These are phyloP conservation scores for Populus nigra DNA, from an alignment of 345 rosid genomes.

Conservation along the genomic window DNA sequence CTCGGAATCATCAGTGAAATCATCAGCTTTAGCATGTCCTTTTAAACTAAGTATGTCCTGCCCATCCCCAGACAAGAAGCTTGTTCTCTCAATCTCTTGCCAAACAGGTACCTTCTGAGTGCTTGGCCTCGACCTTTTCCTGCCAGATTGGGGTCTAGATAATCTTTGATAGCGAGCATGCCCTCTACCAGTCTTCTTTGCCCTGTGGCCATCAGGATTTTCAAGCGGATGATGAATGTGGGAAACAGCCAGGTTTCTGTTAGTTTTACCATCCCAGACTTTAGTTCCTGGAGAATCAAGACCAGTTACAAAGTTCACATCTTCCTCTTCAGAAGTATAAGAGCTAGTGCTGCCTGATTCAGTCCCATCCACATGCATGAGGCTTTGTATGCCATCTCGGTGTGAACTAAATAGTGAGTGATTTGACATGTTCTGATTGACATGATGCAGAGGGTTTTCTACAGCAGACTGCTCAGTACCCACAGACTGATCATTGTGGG, in stretches of 20 bases:
- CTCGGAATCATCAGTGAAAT: conserved; percentile 72
- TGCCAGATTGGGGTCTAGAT: conserved; percentile 45
- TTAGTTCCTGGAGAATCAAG: conserved; percentile 85
- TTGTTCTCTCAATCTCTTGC: conserved; percentile 79
- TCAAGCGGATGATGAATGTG: conserved; percentile 97
- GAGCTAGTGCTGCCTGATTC: conserved; percentile 61
- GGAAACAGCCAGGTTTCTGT: conserved; percentile 66
- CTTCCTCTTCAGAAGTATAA: conserved; percentile 81
- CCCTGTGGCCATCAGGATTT: conserved; percentile 45
- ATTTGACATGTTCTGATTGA: conserved; percentile 34
- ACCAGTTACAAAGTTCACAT: conserved; percentile 59
- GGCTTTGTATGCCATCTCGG: conserved; percentile 46
- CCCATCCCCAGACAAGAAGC: conserved; percentile 82
- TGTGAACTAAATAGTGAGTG: conserved; percentile 38
- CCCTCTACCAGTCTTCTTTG: conserved; percentile 50
- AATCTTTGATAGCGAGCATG: conserved; percentile 48
- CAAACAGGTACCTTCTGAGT: conserved; percentile 47
- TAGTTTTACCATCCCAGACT: conserved; percentile 94
- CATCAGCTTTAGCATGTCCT: conserved; percentile 41
- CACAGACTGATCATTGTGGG: conserved; percentile 22
- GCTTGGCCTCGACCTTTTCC: conserved; percentile 66
- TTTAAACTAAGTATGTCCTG: conserved; percentile 55
- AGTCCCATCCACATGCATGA: conserved; percentile 29
- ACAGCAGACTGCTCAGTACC: conserved; percentile 13
- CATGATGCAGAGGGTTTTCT: conserved; percentile 28